Percentiles rank a stretch among this genome's conserved stretches.
Conservation (phyloP, 1,284 basidiomycete genomes). For the Takashimella tepidaria region DNA sequence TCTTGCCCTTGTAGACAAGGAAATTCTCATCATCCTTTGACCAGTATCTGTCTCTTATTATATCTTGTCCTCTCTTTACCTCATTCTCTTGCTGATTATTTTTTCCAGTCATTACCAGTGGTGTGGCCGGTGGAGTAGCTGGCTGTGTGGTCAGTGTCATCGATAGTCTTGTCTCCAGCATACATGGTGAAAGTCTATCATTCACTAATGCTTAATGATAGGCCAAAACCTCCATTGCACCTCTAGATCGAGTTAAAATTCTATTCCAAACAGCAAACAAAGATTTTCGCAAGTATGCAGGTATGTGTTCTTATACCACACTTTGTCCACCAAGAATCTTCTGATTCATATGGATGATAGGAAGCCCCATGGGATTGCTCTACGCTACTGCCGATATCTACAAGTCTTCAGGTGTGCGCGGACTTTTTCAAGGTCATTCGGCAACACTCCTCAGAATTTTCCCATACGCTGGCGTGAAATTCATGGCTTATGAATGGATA, state of each 20-base stretch:
- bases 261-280: constrained; percentile 96
- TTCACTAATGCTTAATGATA: constrained; percentile 38
- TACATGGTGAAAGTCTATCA: background rate
- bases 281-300: constrained; percentile 89
- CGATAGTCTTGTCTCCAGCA: background rate
- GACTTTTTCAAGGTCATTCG: constrained; percentile 91
- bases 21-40: too few relatives aligned
- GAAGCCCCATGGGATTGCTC: constrained; percentile 57
- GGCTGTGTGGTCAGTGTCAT: constrained; percentile 73
- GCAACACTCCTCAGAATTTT: constrained; percentile 73
- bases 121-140: constrained; percentile 85
- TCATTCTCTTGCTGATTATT: constrained; percentile 1
- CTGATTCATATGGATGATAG: too few relatives aligned
- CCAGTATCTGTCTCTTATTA: too few relatives aligned
- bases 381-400: constrained; percentile 79
- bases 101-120: constrained; percentile 49
- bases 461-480: constrained; percentile 96
- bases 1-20: too few relatives aligned
- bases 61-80: too few relatives aligned
- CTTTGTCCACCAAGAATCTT: too few relatives aligned
- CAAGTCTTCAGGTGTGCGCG: constrained; percentile 62
- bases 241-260: constrained; percentile 97
- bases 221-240: constrained; percentile 97
- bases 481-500: constrained; percentile 91
- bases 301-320: constrained; percentile 48